phyloP scores from a whole-genome alignment of 345 rosid species.

The Murraya paniculata region DNA sequence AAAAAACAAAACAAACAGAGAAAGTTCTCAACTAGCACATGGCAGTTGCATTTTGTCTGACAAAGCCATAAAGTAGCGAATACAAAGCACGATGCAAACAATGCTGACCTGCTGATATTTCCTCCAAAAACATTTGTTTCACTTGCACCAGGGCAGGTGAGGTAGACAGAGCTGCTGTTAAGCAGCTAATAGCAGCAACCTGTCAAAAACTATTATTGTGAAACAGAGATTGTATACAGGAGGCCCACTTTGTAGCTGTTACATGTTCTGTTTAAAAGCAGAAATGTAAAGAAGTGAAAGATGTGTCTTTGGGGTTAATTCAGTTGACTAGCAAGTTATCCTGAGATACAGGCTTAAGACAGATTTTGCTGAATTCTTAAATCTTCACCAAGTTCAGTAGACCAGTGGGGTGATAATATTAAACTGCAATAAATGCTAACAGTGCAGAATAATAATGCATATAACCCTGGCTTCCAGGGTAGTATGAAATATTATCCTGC shows the following conservation, averaged over 20 bases:
- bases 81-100: neutral
- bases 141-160: conserved; percentile 57
- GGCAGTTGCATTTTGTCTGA: neutral
- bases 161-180: conserved; percentile 75
- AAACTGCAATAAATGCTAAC: neutral
- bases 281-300: neutral
- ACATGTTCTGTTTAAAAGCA: neutral
- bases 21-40: neutral
- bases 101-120: conserved; percentile 57
- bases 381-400: neutral
- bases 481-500: conserved; percentile 2
- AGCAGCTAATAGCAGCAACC: conserved; percentile 76
- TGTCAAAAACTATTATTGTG: conserved; percentile 24
- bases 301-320: neutral
- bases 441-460: neutral
- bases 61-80: neutral
- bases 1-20: neutral
- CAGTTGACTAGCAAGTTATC: neutral
- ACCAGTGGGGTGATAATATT: neutral
- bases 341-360: neutral
- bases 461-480: neutral
- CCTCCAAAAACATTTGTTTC: conserved; percentile 61
- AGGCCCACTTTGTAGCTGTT: neutral
- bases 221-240: neutral
- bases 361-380: neutral